phyloP scores from a whole-genome alignment of 305 asterid species.

The Nicotiana rustica region DNA sequence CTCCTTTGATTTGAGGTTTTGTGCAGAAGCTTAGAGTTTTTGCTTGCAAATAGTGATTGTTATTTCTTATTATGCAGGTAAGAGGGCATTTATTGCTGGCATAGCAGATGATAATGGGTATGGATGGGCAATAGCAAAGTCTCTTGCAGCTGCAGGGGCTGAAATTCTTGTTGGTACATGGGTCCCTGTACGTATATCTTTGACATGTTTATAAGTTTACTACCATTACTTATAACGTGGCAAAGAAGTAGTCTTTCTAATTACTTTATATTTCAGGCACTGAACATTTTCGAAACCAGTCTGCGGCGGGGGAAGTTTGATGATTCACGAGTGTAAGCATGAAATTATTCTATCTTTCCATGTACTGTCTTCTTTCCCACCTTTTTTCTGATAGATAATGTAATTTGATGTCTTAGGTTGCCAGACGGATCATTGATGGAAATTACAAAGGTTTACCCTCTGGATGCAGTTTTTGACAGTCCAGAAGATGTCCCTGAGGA shows the following conservation, averaged over 20 bases:
- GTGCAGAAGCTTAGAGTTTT: background rate
- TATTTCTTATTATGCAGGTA: conserved; percentile 59
- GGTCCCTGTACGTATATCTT: conserved; percentile 84
- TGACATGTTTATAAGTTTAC: conserved; percentile 13
- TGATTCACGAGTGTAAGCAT: conserved; percentile 85
- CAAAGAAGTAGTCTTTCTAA: background rate
- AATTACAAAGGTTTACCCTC: conserved; percentile 86
- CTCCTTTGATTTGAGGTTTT: background rate
- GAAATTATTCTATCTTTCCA: conserved; percentile 17
- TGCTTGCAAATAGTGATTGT: background rate
- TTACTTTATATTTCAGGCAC: conserved; percentile 58
- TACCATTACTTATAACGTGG: background rate
- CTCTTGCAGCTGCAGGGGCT: conserved; percentile 99
- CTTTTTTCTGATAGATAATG: conserved; percentile 23
- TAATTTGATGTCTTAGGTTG: conserved; percentile 55
- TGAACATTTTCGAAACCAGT: conserved; percentile 91
- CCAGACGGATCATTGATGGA: conserved; percentile 99
- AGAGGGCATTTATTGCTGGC: conserved; percentile 98
- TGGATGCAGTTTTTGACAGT: conserved; percentile 92
- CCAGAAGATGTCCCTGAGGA: conserved; percentile 99
- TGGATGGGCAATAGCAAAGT: conserved; percentile 99
- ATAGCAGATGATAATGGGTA: conserved; percentile 97
- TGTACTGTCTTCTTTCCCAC: background rate
- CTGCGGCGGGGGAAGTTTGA: conserved; percentile 96
- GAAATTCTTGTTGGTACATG: conserved; percentile 99